Conservation (phyloP, 148 eudicot species). For the Nepenthes gracilis region DNA sequence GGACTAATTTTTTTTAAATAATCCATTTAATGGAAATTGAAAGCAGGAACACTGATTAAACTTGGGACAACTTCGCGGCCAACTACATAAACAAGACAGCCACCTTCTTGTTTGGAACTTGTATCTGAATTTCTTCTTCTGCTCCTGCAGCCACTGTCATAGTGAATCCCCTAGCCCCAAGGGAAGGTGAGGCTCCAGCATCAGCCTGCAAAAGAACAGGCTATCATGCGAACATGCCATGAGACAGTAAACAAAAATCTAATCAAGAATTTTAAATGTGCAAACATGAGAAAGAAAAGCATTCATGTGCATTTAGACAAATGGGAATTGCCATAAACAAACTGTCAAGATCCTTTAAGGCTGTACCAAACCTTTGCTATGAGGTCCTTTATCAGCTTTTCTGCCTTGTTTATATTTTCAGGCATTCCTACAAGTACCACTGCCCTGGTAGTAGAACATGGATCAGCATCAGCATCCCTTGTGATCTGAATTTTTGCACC, state of each 20-base stretch:
- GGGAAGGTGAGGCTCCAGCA: slow-evolving; percentile 97
- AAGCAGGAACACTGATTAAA: not conserved
- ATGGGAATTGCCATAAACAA: not conserved
- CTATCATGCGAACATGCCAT: not conserved
- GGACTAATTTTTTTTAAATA: not conserved
- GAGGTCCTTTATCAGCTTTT: slow-evolving; percentile 78
- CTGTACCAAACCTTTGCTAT: slow-evolving; percentile 68
- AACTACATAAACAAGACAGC: not conserved
- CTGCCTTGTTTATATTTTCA: slow-evolving; percentile 72
- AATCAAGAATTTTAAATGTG: not conserved
- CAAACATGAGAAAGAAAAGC: not conserved
- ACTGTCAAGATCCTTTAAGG: not conserved
- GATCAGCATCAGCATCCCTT: slow-evolving; percentile 91
- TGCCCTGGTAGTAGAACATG: slow-evolving; percentile 51
- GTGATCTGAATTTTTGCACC: slow-evolving; percentile 96
- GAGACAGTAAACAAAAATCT: not conserved
- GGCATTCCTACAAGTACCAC: slow-evolving; percentile 67
- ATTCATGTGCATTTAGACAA: not conserved
- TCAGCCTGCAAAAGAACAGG: slow-evolving; percentile 51
- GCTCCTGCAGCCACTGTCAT: slow-evolving; percentile 52
- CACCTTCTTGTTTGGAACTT: slow-evolving; percentile 92
- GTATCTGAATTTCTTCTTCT: slow-evolving; percentile 70
- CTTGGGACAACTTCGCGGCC: not conserved
- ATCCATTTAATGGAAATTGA: not conserved
- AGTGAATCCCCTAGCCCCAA: slow-evolving; percentile 80